These are phyloP conservation scores for Fusarium sp. DNA, from an alignment of 2,329 filamentous ascomycete species.

Conservation along the genomic window DNA sequence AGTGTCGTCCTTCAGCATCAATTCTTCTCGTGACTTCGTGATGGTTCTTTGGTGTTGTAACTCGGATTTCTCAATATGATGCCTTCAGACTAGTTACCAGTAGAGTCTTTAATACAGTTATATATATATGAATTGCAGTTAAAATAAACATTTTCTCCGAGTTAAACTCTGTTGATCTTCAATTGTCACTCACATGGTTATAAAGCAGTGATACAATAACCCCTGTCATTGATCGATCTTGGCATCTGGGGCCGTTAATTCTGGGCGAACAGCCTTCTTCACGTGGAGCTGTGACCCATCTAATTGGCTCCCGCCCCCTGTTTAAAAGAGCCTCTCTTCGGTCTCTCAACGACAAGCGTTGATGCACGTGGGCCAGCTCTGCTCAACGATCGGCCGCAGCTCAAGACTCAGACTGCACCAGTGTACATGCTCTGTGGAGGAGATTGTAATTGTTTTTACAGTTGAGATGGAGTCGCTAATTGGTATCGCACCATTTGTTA, in stretches of 20 bases:
- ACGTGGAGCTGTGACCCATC: slow-evolving; percentile 11
- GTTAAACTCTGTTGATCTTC: background rate
- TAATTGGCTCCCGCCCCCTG: slow-evolving; percentile 13
- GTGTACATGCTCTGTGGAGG: no score
- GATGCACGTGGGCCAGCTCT: slow-evolving; percentile 29
- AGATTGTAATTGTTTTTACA: background rate
- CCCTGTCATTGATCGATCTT: slow-evolving; percentile 19
- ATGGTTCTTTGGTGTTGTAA: background rate
- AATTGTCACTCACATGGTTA: background rate
- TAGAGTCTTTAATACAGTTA: background rate
- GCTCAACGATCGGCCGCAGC: background rate
- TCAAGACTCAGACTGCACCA: no score
- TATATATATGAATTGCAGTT: background rate
- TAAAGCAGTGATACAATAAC: background rate
- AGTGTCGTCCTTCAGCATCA: accelerated
- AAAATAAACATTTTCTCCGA: background rate
- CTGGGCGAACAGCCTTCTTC: slow-evolving; percentile 26
- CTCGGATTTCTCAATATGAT: no score
- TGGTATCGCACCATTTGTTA: background rate
- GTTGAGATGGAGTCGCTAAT: background rate
- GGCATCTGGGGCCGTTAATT: slow-evolving; percentile 19
- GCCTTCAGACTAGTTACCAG: background rate
- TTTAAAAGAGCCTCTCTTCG: slow-evolving; percentile 9
- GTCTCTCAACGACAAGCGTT: slow-evolving; percentile 24
- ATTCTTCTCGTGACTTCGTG: background rate